phyloP scores from a whole-genome alignment of 139 green algal genomes.

The Nannochloris sp. region DNA sequence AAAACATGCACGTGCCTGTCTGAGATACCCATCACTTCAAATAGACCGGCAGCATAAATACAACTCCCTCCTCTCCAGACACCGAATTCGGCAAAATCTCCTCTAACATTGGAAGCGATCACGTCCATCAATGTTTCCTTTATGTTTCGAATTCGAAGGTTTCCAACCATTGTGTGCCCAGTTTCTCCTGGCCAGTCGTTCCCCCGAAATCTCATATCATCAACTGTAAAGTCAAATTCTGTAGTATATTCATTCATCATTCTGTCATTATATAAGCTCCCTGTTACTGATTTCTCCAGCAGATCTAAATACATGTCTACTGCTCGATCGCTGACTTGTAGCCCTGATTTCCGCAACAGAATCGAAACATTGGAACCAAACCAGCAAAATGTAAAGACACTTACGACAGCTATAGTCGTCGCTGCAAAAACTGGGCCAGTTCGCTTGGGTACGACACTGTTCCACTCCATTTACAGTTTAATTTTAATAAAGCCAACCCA shows the following conservation, averaged over 20 bases:
- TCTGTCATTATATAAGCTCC: background rate
- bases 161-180: background rate
- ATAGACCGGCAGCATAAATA: background rate
- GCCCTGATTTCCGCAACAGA: background rate
- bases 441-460: background rate
- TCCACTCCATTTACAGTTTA: background rate
- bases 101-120: slow-evolving; percentile 1
- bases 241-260: slow-evolving; percentile 1
- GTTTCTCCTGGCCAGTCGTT: background rate
- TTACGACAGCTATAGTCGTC: background rate
- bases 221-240: slow-evolving; percentile 1
- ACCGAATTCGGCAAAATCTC: slow-evolving; percentile 3
- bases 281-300: slow-evolving; percentile 1
- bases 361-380: background rate
- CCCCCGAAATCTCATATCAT: slow-evolving; percentile 1
- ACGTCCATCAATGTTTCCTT: slow-evolving; percentile 1
- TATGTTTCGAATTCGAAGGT: slow-evolving; percentile 2
- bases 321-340: background rate
- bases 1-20: slow-evolving; percentile 2
- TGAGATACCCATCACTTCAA: slow-evolving; percentile 3
- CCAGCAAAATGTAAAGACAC: background rate
- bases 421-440: background rate
- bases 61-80: slow-evolving; percentile 1
- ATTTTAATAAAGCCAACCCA: background rate
- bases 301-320: slow-evolving; percentile 2